Evolutionary conservation across 208 protist species (phyloP), one percentile per base, ranked within the genome.

Genomic region (Wallacemonas sp.): DNA sequence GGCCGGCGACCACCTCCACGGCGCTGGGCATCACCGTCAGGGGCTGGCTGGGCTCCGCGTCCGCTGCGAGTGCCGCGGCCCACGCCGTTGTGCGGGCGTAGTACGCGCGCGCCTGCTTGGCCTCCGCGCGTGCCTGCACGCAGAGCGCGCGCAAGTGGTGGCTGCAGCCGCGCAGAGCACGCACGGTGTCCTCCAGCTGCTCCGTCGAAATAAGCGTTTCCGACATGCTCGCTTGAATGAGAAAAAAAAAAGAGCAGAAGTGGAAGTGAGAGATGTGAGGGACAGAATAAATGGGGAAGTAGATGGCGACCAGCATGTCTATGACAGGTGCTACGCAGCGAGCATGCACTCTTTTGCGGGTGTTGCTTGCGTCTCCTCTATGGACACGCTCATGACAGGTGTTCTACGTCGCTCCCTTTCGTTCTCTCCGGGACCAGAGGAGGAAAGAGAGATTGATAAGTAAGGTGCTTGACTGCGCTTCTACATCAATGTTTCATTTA

Each of bases 81-180:
- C 52, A 59, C 20, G 11, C 14, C 14, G n/a, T 2, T 14, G 31
- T 23, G 14, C 52, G 52, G 4, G 26, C 52, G 32, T 59, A 59
- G 52, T 59, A 59, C 31, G 26, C 52, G 2, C 52, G 52, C 12
- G 52, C 11, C 11, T 12, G 4, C 20, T 59, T 42, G 10, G 52
- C 52, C 52, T 59, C 52, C 3, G 32, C 52, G 4, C 31, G 52
- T n/a, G 52, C 52, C 20, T 59, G 52, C 3, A 2, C 7, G 52
- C 20, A 25, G n/a, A 65, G 61, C n/a, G 28, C 14, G 42, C 20
- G 42, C 42, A 65, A 25, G 44, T 65, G 28, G 25, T 54, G 20
- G n/a, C 22, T 32, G 44, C 61, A 54, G 20, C 32, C n/a, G 29
- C 61, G 61, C 28, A 65, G 44, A 4, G 61, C 61, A 36, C 26